Percentiles rank a stretch among this genome's conserved stretches.
These are phyloP conservation scores for Hyphopichia khmerensis DNA, from an alignment of 1,139 yeast genomes.

Conservation along the genomic window DNA sequence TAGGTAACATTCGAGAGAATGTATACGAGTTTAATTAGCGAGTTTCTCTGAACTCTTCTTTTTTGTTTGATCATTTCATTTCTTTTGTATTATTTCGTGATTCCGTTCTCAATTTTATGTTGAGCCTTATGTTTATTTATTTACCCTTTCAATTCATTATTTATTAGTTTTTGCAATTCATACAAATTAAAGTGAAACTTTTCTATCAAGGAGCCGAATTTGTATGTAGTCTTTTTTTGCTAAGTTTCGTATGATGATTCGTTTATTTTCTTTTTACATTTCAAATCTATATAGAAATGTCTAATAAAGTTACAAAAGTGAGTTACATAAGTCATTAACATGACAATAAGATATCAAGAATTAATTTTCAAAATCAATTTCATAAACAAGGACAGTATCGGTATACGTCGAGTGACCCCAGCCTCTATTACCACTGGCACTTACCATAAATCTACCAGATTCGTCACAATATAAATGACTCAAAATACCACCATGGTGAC, in stretches of 20 bases:
- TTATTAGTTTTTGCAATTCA: no score
- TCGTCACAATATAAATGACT: constrained; percentile 73
- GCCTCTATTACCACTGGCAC: constrained; percentile 94
- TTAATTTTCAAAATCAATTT: constrained; percentile 46
- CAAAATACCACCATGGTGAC: constrained; percentile 58
- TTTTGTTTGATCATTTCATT: background rate
- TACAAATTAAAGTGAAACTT: no score
- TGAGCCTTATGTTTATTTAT: no score
- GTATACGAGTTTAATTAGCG: no score
- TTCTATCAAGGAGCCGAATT: no score
- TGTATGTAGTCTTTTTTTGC: background rate
- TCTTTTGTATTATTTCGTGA: background rate
- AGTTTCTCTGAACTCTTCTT: background rate
- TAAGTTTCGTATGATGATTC: no score
- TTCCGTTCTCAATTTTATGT: no score
- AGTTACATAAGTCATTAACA: background rate
- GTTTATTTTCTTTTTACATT: background rate
- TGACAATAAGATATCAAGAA: background rate
- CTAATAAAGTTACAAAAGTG: background rate
- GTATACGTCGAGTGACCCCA: constrained; percentile 82
- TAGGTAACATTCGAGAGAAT: constrained; percentile 29
- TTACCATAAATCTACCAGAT: constrained; percentile 80
- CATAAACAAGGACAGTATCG: constrained; percentile 79
- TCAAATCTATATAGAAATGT: background rate
- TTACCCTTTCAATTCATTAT: background rate